phyloP scores from a whole-genome alignment of 805 yeast genomes.

The Pichia insulana region DNA sequence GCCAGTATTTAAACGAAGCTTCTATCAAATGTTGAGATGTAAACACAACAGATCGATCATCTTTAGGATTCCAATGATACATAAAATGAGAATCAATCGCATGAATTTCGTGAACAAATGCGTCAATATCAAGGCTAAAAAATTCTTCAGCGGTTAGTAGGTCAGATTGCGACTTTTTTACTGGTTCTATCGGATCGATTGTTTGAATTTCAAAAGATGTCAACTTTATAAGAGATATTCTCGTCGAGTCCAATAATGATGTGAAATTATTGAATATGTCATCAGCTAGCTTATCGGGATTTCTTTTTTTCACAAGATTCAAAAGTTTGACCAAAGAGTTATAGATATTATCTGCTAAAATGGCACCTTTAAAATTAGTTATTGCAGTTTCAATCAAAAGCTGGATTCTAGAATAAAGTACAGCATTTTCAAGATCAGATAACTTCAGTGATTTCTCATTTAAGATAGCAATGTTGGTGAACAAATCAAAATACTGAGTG shows the following conservation, averaged over 20 bases:
- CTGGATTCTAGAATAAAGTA: constrained; percentile 8
- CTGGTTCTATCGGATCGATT: too few relatives aligned
- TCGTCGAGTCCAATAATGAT: too few relatives aligned
- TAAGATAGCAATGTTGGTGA: constrained; percentile 2
- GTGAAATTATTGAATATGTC: not conserved
- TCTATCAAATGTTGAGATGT: constrained; percentile 43
- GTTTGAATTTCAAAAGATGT: too few relatives aligned
- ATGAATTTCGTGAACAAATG: constrained; percentile 56
- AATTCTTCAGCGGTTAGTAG: constrained; percentile 33
- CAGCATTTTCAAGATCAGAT: constrained; percentile 8
- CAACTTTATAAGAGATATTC: too few relatives aligned
- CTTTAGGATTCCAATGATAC: constrained; percentile 66
- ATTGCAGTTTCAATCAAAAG: constrained; percentile 18
- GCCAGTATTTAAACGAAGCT: constrained; percentile 37
- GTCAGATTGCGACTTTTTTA: not conserved
- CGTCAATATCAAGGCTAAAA: constrained; percentile 40
- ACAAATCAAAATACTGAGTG: constrained; percentile 17
- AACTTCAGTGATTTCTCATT: constrained; percentile 1
- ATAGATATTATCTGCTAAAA: constrained; percentile 54
- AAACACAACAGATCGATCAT: constrained; percentile 57
- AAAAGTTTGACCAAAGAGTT: not conserved
- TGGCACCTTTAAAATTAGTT: constrained; percentile 57
- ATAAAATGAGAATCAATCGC: constrained; percentile 59
- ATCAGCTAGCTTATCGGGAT: not conserved
- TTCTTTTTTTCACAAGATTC: not conserved